phyloP scores from a whole-genome alignment of 306 rosid genomes.

The Rosa rugosa region DNA sequence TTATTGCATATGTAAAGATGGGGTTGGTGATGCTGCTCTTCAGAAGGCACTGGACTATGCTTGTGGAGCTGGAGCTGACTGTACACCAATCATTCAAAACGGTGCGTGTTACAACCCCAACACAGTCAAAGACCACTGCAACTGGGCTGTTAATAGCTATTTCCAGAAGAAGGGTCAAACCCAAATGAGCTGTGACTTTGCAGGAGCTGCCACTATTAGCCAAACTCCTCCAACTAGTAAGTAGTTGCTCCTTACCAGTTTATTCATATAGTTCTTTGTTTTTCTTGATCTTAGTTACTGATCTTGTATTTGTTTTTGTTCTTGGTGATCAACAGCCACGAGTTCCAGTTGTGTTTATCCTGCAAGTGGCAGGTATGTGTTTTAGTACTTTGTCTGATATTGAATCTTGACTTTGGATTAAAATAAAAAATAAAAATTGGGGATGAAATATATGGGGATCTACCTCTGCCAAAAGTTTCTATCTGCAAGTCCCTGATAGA shows the following conservation, averaged over 20 bases:
- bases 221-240: constrained; percentile 72
- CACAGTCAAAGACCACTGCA: constrained; percentile 86
- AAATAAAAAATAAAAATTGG: neutral
- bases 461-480: neutral
- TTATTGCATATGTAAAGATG: constrained; percentile 85
- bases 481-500: neutral
- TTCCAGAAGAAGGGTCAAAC: constrained; percentile 68
- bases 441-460: neutral
- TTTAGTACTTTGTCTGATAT: neutral
- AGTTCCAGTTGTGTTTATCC: constrained; percentile 72
- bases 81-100: constrained; percentile 53
- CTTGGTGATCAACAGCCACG: constrained; percentile 52
- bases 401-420: constrained; percentile 5
- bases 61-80: constrained; percentile 98
- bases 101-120: constrained; percentile 83
- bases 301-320: constrained; percentile 9
- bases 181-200: constrained; percentile 78
- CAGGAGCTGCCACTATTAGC: constrained; percentile 51
- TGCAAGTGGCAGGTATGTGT: constrained; percentile 66
- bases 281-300: constrained; percentile 13
- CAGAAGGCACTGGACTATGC: constrained; percentile 88
- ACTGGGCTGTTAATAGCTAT: constrained; percentile 87
- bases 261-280: neutral
- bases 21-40: constrained; percentile 58
- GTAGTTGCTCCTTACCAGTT: constrained; percentile 12